Conservation (phyloP, 257 asterid species). For the Linderniella brevidens region DNA sequence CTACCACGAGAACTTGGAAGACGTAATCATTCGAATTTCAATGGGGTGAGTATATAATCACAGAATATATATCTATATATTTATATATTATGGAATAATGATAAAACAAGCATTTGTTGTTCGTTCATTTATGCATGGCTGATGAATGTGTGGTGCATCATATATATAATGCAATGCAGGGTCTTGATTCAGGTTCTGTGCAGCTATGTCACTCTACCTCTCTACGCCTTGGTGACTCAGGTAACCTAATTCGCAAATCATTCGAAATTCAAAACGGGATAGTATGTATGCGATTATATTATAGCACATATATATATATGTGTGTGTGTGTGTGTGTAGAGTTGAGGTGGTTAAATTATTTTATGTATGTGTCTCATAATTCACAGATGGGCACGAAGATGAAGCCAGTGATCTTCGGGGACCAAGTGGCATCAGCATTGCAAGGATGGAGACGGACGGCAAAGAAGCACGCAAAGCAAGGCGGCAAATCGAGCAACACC, state of each 20-base stretch:
- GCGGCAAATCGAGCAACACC: slow-evolving; percentile 20
- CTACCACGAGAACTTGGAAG: slow-evolving; percentile 56
- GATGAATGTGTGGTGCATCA: too few relatives aligned
- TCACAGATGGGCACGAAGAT: slow-evolving; percentile 87
- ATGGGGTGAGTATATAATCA: slow-evolving; percentile 47
- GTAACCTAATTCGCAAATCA: slow-evolving; percentile 13
- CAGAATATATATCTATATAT: not conserved
- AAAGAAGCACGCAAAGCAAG: slow-evolving; percentile 48
- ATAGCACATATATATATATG: not conserved
- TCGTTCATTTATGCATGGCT: too few relatives aligned
- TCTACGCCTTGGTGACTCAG: slow-evolving; percentile 86
- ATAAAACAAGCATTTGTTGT: too few relatives aligned
- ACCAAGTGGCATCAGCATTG: slow-evolving; percentile 57
- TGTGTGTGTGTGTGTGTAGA: not conserved
- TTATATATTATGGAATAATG: too few relatives aligned
- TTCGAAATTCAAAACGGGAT: not conserved
- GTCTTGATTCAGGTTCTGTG: slow-evolving; percentile 49
- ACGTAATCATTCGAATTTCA: slow-evolving; percentile 42
- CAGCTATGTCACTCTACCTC: slow-evolving; percentile 89
- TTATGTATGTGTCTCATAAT: not conserved
- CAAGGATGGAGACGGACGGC: slow-evolving; percentile 78
- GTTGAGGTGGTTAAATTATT: not conserved
- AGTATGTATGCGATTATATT: not conserved
- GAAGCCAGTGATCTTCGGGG: slow-evolving; percentile 83
- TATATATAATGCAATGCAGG: too few relatives aligned